Evolutionary conservation across 805 yeast species (phyloP).

Genomic region (Clavispora asparagi): DNA sequence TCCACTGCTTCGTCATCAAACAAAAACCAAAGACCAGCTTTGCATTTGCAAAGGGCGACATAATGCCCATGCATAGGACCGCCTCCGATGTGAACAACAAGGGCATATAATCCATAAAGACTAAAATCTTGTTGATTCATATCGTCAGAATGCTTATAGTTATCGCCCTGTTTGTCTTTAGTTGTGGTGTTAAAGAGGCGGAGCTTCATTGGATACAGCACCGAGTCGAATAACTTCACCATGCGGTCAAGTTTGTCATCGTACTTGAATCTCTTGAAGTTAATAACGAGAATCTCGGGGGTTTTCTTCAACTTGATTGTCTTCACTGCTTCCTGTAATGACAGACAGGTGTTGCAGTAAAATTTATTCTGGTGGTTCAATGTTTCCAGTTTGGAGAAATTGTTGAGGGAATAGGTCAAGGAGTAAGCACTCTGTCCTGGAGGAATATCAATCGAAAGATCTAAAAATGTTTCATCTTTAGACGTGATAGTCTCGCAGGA

Average conservation of each 20-base stretch:
- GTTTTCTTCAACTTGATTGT: constrained; percentile 72
- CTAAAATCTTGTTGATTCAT: constrained; percentile 30
- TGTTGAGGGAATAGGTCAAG: constrained; percentile 69
- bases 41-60: constrained; percentile 77
- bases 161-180: background rate
- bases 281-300: constrained; percentile 77
- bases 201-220: constrained; percentile 71
- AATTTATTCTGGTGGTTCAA: constrained; percentile 85
- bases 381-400: constrained; percentile 82
- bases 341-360: constrained; percentile 85
- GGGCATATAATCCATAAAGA: constrained; percentile 74
- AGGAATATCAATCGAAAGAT: constrained; percentile 79
- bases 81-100: constrained; percentile 93
- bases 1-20: constrained; percentile 97
- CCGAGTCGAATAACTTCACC: constrained; percentile 81
- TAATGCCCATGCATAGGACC: constrained; percentile 98
- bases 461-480: constrained; percentile 82
- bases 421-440: constrained; percentile 54
- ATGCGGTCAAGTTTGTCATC: constrained; percentile 75
- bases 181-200: constrained; percentile 63
- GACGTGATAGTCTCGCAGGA: constrained; percentile 80
- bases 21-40: constrained; percentile 77
- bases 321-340: constrained; percentile 91
- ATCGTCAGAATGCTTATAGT: background rate
- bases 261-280: constrained; percentile 88